Evolutionary conservation across 1,139 yeast genomes (phyloP).

Genomic region (Candida tetrigidarum): DNA sequence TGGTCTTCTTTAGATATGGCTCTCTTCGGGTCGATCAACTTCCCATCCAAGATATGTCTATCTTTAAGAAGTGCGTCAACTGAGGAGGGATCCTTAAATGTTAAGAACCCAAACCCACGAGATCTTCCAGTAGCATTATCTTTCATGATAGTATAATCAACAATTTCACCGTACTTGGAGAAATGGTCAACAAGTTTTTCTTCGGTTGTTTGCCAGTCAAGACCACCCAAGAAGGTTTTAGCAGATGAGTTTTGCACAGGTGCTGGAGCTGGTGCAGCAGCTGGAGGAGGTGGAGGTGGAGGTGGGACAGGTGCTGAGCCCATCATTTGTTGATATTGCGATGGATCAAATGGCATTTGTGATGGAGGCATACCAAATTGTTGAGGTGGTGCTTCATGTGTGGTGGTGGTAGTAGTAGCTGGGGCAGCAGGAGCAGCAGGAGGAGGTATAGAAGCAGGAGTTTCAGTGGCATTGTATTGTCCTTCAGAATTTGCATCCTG

Average conservation of each 20-base stretch:
- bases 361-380: constrained; percentile 10
- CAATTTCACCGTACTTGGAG: constrained; percentile 86
- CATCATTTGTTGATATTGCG: constrained; percentile 18
- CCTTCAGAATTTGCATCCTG: neutral
- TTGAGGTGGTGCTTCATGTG: neutral
- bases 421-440: constrained; percentile 10
- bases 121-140: constrained; percentile 90
- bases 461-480: constrained; percentile 5
- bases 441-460: constrained; percentile 9
- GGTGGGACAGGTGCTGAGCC: constrained; percentile 16
- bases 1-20: constrained; percentile 99
- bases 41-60: constrained; percentile 93
- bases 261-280: constrained; percentile 10
- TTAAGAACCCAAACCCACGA: constrained; percentile 95
- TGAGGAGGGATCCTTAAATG: constrained; percentile 79
- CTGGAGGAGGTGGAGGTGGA: constrained; percentile 7
- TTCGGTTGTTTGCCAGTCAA: constrained; percentile 98
- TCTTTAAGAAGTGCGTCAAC: constrained; percentile 88
- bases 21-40: constrained; percentile 96
- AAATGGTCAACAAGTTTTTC: constrained; percentile 81
- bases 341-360: constrained; percentile 16
- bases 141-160: constrained; percentile 93
- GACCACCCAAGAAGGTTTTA: constrained; percentile 70
- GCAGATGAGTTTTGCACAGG: constrained; percentile 5
- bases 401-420: constrained; percentile 7